These are phyloP conservation scores for Elsinoe batatas DNA, from an alignment of 2,329 filamentous ascomycete species.

Conservation along the genomic window DNA sequence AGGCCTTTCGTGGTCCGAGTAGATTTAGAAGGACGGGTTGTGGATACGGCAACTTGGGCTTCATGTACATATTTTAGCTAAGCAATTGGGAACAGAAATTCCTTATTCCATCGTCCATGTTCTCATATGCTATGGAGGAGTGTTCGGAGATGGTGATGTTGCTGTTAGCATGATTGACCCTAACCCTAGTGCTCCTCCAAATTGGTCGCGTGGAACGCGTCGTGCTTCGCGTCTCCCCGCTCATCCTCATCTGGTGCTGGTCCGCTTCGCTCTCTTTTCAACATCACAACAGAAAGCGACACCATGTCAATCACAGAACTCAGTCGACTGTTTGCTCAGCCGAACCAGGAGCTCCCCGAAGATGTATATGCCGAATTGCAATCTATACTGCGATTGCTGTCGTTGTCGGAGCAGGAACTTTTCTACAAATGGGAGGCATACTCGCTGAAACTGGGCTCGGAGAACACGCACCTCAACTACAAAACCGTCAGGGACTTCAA, in stretches of 20 bases:
- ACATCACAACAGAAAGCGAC: not conserved
- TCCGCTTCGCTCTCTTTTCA: not conserved
- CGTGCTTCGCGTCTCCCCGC: slow-evolving; percentile 15
- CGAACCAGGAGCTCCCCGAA: slow-evolving; percentile 48
- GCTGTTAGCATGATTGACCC: not conserved
- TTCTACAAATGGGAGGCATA: slow-evolving; percentile 99
- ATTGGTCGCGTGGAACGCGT: slow-evolving; percentile 20
- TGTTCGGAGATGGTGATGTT: too few species aligned
- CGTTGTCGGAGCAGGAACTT: slow-evolving; percentile 70
- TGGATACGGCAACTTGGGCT: too few species aligned
- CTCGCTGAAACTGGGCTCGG: slow-evolving; percentile 83
- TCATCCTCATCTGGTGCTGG: not conserved
- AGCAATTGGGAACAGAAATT: too few species aligned
- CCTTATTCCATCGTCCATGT: too few species aligned
- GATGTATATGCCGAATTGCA: slow-evolving; percentile 74
- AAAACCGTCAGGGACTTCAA: slow-evolving; percentile 69
- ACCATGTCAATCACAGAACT: slow-evolving; percentile 35
- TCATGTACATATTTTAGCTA: too few species aligned
- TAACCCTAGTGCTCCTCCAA: not conserved
- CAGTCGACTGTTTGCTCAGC: slow-evolving; percentile 49
- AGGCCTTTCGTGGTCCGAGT: too few species aligned
- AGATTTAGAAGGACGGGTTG: too few species aligned
- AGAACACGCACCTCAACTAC: slow-evolving; percentile 62
- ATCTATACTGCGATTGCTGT: slow-evolving; percentile 78
- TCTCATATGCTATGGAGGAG: too few species aligned